Conservation (phyloP, 148 eudicot genomes). For the Rhododendron henanense region DNA sequence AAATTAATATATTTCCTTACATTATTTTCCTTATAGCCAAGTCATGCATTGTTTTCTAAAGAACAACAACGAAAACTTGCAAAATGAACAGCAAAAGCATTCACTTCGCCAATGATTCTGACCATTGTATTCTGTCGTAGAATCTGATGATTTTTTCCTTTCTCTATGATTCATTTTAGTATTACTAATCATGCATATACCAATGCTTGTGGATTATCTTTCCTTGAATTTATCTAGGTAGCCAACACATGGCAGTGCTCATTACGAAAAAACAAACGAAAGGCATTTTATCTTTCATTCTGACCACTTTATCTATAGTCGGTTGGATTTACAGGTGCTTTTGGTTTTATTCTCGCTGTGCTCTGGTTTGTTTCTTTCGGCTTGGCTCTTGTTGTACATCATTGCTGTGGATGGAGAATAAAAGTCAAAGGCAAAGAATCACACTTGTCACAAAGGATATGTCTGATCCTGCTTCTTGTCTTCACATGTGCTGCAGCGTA, state of each 20-base stretch:
- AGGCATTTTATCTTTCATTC: not conserved
- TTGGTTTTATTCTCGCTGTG: slow-evolving; percentile 59
- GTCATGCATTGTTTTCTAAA: not conserved
- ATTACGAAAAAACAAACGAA: not conserved
- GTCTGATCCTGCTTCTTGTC: slow-evolving; percentile 53
- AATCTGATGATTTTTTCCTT: not conserved
- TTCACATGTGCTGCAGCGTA: slow-evolving; percentile 88
- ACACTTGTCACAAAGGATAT: slow-evolving; percentile 43
- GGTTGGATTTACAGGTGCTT: slow-evolving; percentile 89
- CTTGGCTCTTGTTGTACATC: slow-evolving; percentile 55
- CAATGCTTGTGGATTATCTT: not conserved
- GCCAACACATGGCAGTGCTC: not conserved
- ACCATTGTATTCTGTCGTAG: not conserved
- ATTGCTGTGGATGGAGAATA: slow-evolving; percentile 75
- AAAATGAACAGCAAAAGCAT: not conserved
- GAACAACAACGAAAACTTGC: not conserved
- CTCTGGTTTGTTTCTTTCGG: slow-evolving; percentile 80
- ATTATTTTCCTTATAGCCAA: not conserved
- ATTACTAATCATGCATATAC: not conserved
- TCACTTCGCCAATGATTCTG: not conserved
- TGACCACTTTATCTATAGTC: slow-evolving; percentile 57
- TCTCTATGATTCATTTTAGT: not conserved
- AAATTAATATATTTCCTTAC: not conserved
- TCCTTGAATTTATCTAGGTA: not conserved
- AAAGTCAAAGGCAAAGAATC: slow-evolving; percentile 48